Conservation (phyloP, 306 rosid species). For the Trichosanthes truncata region DNA sequence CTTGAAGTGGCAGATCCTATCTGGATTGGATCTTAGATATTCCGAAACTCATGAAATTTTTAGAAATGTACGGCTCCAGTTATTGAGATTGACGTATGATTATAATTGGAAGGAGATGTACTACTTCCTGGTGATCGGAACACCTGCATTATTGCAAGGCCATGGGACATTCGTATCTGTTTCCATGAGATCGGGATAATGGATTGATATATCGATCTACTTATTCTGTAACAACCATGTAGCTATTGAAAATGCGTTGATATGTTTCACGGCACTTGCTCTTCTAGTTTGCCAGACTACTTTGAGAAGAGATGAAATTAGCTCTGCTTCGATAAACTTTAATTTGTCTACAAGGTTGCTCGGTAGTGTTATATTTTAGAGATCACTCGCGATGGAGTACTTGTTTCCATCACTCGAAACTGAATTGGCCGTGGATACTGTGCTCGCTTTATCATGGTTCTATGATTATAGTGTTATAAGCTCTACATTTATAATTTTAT, state of each 20-base stretch:
- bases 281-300: not conserved
- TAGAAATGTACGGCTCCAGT: not conserved
- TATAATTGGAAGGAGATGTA: not conserved
- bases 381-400: not conserved
- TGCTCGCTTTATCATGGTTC: not conserved
- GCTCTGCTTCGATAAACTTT: not conserved
- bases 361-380: not conserved
- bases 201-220: not conserved
- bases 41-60: not conserved
- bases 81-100: not conserved
- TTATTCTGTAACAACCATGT: not conserved
- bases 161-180: not conserved
- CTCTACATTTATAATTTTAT: not conserved
- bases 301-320: not conserved
- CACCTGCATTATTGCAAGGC: not conserved
- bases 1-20: not conserved
- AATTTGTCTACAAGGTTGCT: not conserved
- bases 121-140: not conserved
- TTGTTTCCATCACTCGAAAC: not conserved
- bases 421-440: not conserved
- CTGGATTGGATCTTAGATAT: not conserved
- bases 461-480: not conserved
- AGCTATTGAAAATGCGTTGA: not conserved
- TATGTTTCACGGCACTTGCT: not conserved
- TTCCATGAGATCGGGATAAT: not conserved